These are phyloP conservation scores for Saccharomycopsis sp. DNA, from an alignment of 805 yeast genomes.

Conservation along the genomic window DNA sequence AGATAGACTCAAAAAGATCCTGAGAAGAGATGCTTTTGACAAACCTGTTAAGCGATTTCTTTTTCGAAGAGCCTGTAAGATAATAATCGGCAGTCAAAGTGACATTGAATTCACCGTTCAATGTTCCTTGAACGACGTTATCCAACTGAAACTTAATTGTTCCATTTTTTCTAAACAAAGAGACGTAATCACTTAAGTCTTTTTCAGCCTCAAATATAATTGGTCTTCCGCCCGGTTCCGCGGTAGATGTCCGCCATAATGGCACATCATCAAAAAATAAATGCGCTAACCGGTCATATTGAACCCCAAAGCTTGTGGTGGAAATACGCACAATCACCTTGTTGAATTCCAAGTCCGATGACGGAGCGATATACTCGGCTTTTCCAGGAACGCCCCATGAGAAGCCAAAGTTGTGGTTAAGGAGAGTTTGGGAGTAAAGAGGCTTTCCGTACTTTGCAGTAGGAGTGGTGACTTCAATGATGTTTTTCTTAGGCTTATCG, in stretches of 20 bases:
- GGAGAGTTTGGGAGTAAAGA: slow-evolving; percentile 29
- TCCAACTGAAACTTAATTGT: slow-evolving; percentile 47
- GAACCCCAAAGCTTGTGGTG: slow-evolving; percentile 49
- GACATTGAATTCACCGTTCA: slow-evolving; percentile 56
- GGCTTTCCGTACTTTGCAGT: background rate
- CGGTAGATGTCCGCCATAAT: slow-evolving; percentile 79
- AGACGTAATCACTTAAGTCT: slow-evolving; percentile 52
- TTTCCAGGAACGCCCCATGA: slow-evolving; percentile 53
- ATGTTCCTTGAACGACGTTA: slow-evolving; percentile 44
- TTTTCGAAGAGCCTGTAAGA: slow-evolving; percentile 23
- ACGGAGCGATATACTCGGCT: slow-evolving; percentile 38
- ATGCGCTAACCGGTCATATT: slow-evolving; percentile 59
- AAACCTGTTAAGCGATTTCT: background rate
- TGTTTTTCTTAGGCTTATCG: background rate
- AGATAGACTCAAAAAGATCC: background rate
- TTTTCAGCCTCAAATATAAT: slow-evolving; percentile 49
- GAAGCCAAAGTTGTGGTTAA: slow-evolving; percentile 46
- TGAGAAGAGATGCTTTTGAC: background rate
- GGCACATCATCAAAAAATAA: slow-evolving; percentile 55
- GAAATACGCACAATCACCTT: slow-evolving; percentile 46
- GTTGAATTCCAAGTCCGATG: slow-evolving; percentile 36
- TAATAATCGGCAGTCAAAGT: slow-evolving; percentile 46
- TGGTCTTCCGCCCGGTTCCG: slow-evolving; percentile 57
- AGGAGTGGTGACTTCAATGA: background rate
- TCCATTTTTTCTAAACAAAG: slow-evolving; percentile 38